phyloP scores from a whole-genome alignment of 2,329 filamentous ascomycete species.

The Diaporthe ampelina region DNA sequence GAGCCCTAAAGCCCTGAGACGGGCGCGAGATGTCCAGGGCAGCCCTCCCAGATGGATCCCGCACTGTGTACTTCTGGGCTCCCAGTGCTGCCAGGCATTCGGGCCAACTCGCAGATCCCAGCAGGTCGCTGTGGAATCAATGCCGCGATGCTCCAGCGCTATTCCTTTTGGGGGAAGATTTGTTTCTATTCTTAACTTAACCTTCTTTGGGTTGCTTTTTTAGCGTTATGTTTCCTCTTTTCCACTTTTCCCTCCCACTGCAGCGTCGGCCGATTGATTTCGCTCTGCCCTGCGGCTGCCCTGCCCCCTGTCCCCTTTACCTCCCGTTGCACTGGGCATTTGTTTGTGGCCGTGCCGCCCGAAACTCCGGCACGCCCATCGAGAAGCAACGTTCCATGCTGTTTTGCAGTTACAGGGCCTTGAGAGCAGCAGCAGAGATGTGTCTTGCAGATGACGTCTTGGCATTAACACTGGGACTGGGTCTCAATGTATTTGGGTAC shows the following conservation, averaged over 20 bases:
- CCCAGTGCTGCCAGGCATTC: constrained; percentile 10
- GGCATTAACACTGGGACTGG: constrained; percentile 10
- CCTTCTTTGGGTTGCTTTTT: constrained; percentile 41
- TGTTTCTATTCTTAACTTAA: constrained; percentile 42
- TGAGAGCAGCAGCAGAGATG: constrained; percentile 13
- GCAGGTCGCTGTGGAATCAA: constrained; percentile 34
- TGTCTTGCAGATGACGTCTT: constrained; percentile 33
- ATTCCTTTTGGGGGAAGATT: constrained; percentile 13
- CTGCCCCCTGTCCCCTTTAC: constrained; percentile 18
- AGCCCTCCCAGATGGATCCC: neutral
- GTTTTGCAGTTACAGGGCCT: constrained; percentile 12
- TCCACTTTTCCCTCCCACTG: constrained; percentile 27
- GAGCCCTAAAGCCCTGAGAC: constrained; percentile 6
- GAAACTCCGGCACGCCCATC: constrained; percentile 21
- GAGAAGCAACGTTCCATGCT: constrained; percentile 37
- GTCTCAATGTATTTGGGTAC: neutral
- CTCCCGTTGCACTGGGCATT: constrained; percentile 17
- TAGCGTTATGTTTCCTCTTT: constrained; percentile 31
- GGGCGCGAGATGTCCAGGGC: constrained; percentile 16
- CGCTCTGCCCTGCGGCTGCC: constrained; percentile 17
- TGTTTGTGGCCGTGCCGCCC: constrained; percentile 32
- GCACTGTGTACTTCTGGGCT: constrained; percentile 39
- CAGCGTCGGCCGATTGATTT: constrained; percentile 35
- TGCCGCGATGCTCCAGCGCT: constrained; percentile 30
- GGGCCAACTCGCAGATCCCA: constrained; percentile 37